Conservation (phyloP, 176 grass and related monocot genomes). For the Phyllostachys edulis region DNA sequence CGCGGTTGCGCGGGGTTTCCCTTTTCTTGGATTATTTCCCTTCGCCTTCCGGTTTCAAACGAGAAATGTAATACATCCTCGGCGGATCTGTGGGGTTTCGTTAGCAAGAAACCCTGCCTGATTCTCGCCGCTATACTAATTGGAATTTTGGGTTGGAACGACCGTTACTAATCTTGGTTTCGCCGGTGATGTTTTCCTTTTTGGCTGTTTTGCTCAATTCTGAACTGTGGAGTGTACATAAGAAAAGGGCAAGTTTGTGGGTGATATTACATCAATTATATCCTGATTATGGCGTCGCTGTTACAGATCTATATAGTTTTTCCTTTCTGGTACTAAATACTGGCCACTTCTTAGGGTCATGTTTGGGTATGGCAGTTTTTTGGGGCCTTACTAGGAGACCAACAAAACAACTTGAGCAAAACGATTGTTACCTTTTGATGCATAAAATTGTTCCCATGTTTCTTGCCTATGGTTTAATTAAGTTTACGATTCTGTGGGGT, state of each 20-base stretch:
- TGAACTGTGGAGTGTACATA: neutral
- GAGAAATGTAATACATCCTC: neutral
- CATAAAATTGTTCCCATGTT: neutral
- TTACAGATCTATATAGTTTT: neutral
- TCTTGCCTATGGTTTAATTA: neutral
- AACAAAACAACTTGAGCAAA: neutral
- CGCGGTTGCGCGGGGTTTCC: neutral
- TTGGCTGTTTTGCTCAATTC: neutral
- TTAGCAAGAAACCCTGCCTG: neutral
- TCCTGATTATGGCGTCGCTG: neutral
- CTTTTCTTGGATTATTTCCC: neutral
- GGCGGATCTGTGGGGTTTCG: neutral
- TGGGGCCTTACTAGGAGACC: neutral
- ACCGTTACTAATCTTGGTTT: neutral
- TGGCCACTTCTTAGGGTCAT: neutral
- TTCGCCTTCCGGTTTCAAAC: neutral
- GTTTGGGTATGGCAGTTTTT: neutral
- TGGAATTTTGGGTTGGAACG: neutral
- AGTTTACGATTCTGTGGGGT: neutral
- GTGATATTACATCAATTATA: neutral
- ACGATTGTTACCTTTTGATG: neutral
- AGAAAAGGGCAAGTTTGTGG: neutral
- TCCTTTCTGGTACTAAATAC: neutral
- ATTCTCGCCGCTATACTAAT: neutral
- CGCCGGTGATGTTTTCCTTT: neutral